Conservation (phyloP, 345 rosid species). For the Corchorus capsularis region DNA sequence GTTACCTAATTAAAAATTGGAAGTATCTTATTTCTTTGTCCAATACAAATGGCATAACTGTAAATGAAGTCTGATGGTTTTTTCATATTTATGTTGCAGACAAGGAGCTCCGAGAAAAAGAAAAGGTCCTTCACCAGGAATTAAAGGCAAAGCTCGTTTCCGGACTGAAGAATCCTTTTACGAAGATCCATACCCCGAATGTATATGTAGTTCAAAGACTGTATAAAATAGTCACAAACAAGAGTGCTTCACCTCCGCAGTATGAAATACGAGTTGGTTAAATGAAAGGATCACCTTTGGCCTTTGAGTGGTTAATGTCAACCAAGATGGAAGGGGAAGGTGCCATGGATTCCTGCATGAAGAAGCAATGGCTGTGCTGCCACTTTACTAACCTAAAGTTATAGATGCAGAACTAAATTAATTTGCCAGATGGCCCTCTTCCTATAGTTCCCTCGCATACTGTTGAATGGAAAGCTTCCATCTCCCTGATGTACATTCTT, state of each 20-base stretch:
- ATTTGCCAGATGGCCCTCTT: background rate
- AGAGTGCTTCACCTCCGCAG: background rate
- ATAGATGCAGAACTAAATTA: background rate
- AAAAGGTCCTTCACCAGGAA: constrained; percentile 63
- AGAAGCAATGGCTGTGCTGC: background rate
- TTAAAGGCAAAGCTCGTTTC: constrained; percentile 77
- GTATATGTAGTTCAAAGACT: constrained; percentile 66
- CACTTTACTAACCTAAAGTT: constrained; percentile 1
- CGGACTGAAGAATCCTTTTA: constrained; percentile 91
- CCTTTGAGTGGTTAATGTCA: background rate
- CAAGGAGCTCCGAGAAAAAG: constrained; percentile 86
- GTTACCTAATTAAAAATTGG: background rate
- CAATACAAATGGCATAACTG: background rate
- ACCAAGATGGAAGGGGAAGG: constrained; percentile 8
- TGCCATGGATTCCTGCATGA: background rate
- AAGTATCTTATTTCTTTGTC: background rate
- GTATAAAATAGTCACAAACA: background rate
- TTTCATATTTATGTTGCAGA: constrained; percentile 39
- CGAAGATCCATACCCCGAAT: constrained; percentile 87
- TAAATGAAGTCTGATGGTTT: background rate
- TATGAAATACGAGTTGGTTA: background rate
- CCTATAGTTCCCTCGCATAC: background rate
- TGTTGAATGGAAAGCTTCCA: background rate
- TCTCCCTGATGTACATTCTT: background rate
- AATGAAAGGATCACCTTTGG: background rate